phyloP scores from a whole-genome alignment of 768 basidiomycete species.

The Boletus tomentosulus region DNA sequence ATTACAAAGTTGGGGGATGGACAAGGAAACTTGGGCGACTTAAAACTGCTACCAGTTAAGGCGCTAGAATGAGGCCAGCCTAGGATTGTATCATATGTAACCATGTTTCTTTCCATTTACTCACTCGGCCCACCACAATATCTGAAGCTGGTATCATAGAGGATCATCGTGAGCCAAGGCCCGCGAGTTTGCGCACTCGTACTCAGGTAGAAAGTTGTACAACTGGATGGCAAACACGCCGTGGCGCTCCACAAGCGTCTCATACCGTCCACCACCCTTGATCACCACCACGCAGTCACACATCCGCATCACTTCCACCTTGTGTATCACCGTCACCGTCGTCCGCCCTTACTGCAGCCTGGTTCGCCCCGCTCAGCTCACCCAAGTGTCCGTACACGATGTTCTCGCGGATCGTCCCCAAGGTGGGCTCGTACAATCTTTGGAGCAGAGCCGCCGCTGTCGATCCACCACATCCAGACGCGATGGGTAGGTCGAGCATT shows the following conservation, averaged over 20 bases:
- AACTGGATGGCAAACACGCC: slow-evolving; percentile 78
- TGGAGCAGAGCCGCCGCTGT: slow-evolving; percentile 86
- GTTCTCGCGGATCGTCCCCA: slow-evolving; percentile 80
- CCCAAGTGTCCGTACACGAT: slow-evolving; percentile 70
- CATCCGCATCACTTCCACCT: slow-evolving; percentile 83
- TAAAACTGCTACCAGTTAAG: no score
- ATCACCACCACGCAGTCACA: slow-evolving; percentile 88
- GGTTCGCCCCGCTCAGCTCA: slow-evolving; percentile 61
- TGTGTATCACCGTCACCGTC: slow-evolving; percentile 92
- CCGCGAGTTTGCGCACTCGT: no score
- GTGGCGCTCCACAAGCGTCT: slow-evolving; percentile 58
- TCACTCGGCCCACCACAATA: no score
- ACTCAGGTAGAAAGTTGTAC: no score
- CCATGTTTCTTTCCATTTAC: no score
- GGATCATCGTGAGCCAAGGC: no score
- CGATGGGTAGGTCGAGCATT: no score
- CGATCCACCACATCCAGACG: slow-evolving; percentile 92
- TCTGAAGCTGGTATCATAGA: no score
- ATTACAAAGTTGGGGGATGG: no score
- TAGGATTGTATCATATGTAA: no score
- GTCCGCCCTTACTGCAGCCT: slow-evolving; percentile 78
- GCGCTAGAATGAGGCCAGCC: no score
- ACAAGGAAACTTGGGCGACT: no score
- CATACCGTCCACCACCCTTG: slow-evolving; percentile 72
- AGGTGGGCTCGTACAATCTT: slow-evolving; percentile 76